Evolutionary conservation across 2,329 filamentous ascomycete species (phyloP).

Genomic region (Ophiostoma populinum): DNA sequence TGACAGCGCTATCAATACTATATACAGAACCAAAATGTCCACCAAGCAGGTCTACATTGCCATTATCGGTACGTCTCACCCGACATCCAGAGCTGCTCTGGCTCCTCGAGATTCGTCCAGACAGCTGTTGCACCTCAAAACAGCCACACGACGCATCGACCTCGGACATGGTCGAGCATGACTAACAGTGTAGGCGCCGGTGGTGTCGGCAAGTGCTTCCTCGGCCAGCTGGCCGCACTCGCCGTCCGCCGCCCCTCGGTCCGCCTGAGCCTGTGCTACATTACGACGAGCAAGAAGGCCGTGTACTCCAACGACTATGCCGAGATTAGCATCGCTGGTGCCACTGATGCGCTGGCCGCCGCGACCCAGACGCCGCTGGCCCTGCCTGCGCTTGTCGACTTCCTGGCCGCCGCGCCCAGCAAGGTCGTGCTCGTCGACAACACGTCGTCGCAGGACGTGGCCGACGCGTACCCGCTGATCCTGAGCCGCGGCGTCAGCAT

Average conservation of each 20-base stretch:
- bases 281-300: constrained; percentile 71
- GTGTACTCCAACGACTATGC: constrained; percentile 60
- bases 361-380: constrained; percentile 48
- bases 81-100: no score
- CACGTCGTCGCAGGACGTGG: constrained; percentile 78
- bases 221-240: constrained; percentile 59
- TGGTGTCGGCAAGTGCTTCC: constrained; percentile 83
- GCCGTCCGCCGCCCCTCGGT: constrained; percentile 47
- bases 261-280: constrained; percentile 63
- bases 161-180: no score
- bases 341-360: constrained; percentile 42
- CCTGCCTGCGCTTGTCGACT: constrained; percentile 55
- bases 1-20: background rate
- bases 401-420: constrained; percentile 59
- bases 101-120: no score
- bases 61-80: constrained; percentile 29
- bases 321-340: constrained; percentile 25
- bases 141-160: no score
- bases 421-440: constrained; percentile 85
- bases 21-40: constrained; percentile 19
- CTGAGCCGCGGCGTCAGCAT: constrained; percentile 71
- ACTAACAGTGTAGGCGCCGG: constrained; percentile 52
- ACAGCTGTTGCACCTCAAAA: no score
- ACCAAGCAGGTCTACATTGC: constrained; percentile 33
- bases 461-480: constrained; percentile 66